Evolutionary conservation across 108 stramenopile genomes (phyloP).

Genomic region (Conticribra weissflogii): DNA sequence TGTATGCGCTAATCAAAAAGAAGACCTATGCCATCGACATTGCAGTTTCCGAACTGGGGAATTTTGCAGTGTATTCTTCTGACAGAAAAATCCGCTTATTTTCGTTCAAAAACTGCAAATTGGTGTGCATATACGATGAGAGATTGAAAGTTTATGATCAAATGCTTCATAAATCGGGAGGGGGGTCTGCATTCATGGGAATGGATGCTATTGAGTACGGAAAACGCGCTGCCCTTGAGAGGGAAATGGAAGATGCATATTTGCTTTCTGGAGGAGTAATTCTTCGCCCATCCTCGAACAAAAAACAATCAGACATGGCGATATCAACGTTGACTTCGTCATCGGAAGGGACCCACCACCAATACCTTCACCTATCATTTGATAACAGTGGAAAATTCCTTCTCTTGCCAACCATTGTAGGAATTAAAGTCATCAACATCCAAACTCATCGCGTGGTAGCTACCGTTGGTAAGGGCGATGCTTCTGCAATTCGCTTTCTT

Average conservation of each 20-base stretch:
- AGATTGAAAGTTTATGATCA: slow-evolving; percentile 74
- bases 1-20: slow-evolving; percentile 90
- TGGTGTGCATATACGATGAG: slow-evolving; percentile 90
- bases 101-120: slow-evolving; percentile 76
- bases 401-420: slow-evolving; percentile 87
- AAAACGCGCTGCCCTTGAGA: slow-evolving; percentile 84
- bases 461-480: slow-evolving; percentile 88
- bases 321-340: slow-evolving; percentile 20
- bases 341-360: slow-evolving; percentile 37
- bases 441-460: slow-evolving; percentile 73
- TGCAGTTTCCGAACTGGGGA: slow-evolving; percentile 49
- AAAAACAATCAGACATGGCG: slow-evolving; percentile 4
- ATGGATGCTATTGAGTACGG: slow-evolving; percentile 93
- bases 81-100: slow-evolving; percentile 90
- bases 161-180: slow-evolving; percentile 22
- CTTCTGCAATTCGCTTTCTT: slow-evolving; percentile 85
- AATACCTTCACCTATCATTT: slow-evolving; percentile 59
- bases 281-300: slow-evolving; percentile 24
- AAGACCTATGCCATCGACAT: slow-evolving; percentile 77
- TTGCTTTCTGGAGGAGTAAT: slow-evolving; percentile 37
- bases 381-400: slow-evolving; percentile 90
- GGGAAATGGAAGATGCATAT: slow-evolving; percentile 81
- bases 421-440: slow-evolving; percentile 94
- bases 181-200: slow-evolving; percentile 41
- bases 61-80: slow-evolving; percentile 80